Base-by-base conservation (phyloP, 495 filamentous ascomycete species). In the Penicillium desertorum region DNA sequence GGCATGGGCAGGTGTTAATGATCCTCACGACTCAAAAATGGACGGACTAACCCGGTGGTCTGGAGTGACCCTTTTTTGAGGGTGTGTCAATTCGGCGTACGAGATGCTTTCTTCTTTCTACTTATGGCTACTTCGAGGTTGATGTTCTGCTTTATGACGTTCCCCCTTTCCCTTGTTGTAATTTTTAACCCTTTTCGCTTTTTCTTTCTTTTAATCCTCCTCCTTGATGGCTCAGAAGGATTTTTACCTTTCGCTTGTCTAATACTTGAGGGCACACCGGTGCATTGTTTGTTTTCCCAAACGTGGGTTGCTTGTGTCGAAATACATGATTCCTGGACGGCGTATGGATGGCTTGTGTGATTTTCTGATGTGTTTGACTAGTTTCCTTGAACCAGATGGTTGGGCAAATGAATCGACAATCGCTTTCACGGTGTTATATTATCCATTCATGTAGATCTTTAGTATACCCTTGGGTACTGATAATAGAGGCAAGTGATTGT, bases 1-100 rank as follows among this genome's bases (percentile, higher is more conserved):
- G 72, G 73, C 73, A 76, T 75, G 69, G 73, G 56, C 67, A 70
- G 73, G 73, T 76, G 72, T 74, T 76, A 56, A 75, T 67, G 73
- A 76, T 75, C 65, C 66, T 68, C 71, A 71, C 64, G 72, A 69
- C 65, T 66, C 65, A 71, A 72, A 76, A 55, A 74, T 59, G 71
- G 63, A 70, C 56, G 62, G 64, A 63, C 61, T 67, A 65, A 69
- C 67, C 47, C 59, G 58, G 61, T 65, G 63, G 60, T 63, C 61
- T 64, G 63, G 61, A 66, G 62, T 64, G 65, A 62, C 64, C 59
- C 67, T 57, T 54, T 56, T 63, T 59, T 58, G 57, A 63, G 54
- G 68, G 66, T 61, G 67, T 67, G 69, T 59, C 65, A 63, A 65
- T 60, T 59, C 50, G 71, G 71, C 70, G 70, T 70, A 68, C 63